Evolutionary conservation across 2,329 filamentous ascomycete genomes (phyloP).

Genomic region (Albifimbria verrucaria): DNA sequence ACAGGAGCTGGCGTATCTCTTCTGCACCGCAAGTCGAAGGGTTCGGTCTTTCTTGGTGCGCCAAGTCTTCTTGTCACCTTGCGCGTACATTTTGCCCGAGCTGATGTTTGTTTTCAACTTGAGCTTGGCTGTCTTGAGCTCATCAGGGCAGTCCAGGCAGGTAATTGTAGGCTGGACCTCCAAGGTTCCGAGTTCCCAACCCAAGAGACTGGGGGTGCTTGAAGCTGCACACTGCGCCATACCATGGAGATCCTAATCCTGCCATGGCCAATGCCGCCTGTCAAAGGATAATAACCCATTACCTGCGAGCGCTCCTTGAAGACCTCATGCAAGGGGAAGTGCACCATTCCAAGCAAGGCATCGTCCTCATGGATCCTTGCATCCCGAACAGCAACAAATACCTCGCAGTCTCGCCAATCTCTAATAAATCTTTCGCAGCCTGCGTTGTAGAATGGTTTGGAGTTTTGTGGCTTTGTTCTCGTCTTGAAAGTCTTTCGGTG

Average conservation of each 20-base stretch:
- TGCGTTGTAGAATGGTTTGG: conserved; percentile 76
- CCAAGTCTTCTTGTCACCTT: conserved; percentile 48
- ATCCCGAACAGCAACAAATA: conserved; percentile 67
- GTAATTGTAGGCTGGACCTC: conserved; percentile 55
- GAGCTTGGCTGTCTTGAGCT: conserved; percentile 48
- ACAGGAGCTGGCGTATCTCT: conserved; percentile 54
- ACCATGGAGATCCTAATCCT: conserved; percentile 67
- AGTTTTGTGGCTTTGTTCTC: conserved; percentile 73
- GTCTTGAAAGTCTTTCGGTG: conserved; percentile 68
- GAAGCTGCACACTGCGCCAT: conserved; percentile 65
- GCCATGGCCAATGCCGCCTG: conserved; percentile 71
- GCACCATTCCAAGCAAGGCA: conserved; percentile 66
- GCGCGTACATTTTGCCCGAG: conserved; percentile 54
- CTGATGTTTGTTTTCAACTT: conserved; percentile 59
- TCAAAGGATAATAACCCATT: conserved; percentile 62
- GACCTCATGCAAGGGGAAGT: conserved; percentile 60
- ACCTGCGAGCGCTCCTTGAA: conserved; percentile 63
- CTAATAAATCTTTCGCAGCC: conserved; percentile 69
- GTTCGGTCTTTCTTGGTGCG: conserved; percentile 41
- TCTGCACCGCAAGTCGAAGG: conserved; percentile 52
- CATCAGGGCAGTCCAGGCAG: conserved; percentile 39
- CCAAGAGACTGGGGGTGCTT: conserved; percentile 57
- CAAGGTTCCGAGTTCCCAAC: conserved; percentile 71
- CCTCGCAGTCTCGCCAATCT: conserved; percentile 64
- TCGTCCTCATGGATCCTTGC: conserved; percentile 67